These are phyloP conservation scores for Selaginella tamariscina DNA, from an alignment of 75 land plant species.

Conservation along the genomic window DNA sequence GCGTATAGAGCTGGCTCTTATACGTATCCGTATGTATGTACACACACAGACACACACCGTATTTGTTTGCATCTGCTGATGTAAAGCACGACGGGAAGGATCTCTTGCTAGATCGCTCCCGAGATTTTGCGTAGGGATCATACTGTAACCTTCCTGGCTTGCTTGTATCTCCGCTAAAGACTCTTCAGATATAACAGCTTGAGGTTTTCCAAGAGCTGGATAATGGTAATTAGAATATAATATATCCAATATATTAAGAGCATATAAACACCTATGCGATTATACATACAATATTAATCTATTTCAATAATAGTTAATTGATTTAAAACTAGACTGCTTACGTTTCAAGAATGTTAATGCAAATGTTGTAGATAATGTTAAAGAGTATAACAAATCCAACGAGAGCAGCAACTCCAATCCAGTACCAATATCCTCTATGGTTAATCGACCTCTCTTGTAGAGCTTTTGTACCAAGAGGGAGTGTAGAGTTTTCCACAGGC, in stretches of 20 bases:
- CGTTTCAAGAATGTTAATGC: conserved; percentile 27
- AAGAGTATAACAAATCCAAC: conserved; percentile 27
- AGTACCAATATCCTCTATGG: conserved; percentile 25
- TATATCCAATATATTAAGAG: background rate
- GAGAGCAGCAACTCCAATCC: conserved; percentile 33
- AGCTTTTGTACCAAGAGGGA: background rate
- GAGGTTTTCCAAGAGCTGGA: conserved; percentile 58
- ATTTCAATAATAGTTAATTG: too few species aligned
- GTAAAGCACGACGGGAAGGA: background rate
- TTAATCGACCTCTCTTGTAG: conserved; percentile 1
- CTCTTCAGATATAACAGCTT: conserved; percentile 51
- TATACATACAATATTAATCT: background rate
- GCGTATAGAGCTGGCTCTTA: too few species aligned
- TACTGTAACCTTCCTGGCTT: conserved; percentile 15
- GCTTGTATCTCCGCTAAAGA: conserved; percentile 32
- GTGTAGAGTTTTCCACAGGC: background rate
- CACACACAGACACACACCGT: background rate
- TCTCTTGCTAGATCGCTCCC: background rate
- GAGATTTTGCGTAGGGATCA: background rate
- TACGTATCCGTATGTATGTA: too few species aligned
- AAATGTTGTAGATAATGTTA: conserved; percentile 25
- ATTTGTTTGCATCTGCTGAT: background rate
- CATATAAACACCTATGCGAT: background rate
- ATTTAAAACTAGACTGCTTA: conserved; percentile 19
- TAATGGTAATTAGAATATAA: too few species aligned